phyloP scores from a whole-genome alignment of 1,284 basidiomycete genomes.

The Pseudozyma pruni region DNA sequence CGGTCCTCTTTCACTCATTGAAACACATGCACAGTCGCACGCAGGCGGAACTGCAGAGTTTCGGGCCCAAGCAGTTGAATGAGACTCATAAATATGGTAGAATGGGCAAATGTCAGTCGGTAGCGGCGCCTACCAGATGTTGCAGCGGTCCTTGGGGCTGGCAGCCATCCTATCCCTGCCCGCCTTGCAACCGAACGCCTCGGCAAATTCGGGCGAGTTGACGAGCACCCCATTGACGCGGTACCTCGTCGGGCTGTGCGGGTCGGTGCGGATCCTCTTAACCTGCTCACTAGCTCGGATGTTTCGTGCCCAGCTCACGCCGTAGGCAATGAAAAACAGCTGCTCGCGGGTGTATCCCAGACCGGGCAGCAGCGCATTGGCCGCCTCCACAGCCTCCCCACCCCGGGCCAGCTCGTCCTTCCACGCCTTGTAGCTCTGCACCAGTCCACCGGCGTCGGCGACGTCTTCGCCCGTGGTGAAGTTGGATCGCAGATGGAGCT shows the following conservation, averaged over 20 bases:
- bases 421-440: slow-evolving; percentile 68
- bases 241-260: slow-evolving; percentile 64
- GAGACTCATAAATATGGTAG: too few species aligned
- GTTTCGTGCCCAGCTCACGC: slow-evolving; percentile 60
- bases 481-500: slow-evolving; percentile 84
- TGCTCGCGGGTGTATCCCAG: slow-evolving; percentile 66
- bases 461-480: slow-evolving; percentile 75
- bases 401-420: slow-evolving; percentile 53
- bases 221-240: slow-evolving; percentile 58
- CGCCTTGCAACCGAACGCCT: slow-evolving; percentile 61
- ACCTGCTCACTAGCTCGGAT: slow-evolving; percentile 56
- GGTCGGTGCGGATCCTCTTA: slow-evolving; percentile 61
- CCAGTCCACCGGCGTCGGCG: slow-evolving; percentile 72
- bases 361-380: slow-evolving; percentile 66
- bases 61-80: too few species aligned
- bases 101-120: too few species aligned
- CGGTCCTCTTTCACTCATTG: too few species aligned
- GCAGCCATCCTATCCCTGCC: slow-evolving; percentile 59
- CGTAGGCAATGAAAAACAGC: slow-evolving; percentile 68
- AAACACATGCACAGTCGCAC: too few species aligned
- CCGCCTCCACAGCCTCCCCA: slow-evolving; percentile 47
- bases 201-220: slow-evolving; percentile 59
- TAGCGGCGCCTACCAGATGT: slow-evolving; percentile 57
- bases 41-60: too few species aligned
- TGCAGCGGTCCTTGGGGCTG: slow-evolving; percentile 52